phyloP scores from a whole-genome alignment of 2,329 filamentous ascomycete species.

The Verticillium tricorpus region DNA sequence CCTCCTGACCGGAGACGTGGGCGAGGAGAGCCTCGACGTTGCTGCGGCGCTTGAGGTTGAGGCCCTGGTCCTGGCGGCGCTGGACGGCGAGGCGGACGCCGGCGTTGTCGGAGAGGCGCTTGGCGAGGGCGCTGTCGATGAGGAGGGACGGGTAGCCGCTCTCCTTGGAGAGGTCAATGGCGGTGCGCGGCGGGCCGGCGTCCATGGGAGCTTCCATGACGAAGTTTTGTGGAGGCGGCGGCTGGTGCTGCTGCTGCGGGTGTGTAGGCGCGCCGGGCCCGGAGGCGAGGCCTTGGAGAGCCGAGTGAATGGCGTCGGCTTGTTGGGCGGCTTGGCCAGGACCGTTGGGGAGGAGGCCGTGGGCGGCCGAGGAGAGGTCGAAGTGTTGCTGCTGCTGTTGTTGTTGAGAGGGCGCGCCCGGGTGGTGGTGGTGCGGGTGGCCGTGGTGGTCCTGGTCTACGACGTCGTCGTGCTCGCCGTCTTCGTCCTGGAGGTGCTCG shows the following conservation, averaged over 20 bases:
- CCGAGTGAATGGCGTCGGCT: conserved; percentile 18
- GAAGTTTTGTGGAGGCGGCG: conserved; percentile 5
- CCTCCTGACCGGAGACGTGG: conserved; percentile 48
- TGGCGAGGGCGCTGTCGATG: conserved; percentile 51
- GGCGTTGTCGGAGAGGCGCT: conserved; percentile 43
- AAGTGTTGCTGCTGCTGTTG: conserved; percentile 17
- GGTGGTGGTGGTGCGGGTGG: conserved; percentile 14
- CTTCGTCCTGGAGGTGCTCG: conserved; percentile 18
- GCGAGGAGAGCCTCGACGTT: conserved; percentile 57
- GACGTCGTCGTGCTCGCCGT: conserved; percentile 12
- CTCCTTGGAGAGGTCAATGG: conserved; percentile 40
- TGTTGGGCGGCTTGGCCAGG: conserved; percentile 11
- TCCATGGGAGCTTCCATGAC: conserved; percentile 14
- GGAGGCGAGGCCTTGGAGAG: conserved; percentile 18
- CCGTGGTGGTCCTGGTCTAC: conserved; percentile 6
- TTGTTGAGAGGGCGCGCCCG: conserved; percentile 2
- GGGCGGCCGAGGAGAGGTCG: conserved; percentile 21
- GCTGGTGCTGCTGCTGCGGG: conserved; percentile 10
- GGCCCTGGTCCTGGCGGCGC: conserved; percentile 46
- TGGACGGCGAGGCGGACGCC: conserved; percentile 47
- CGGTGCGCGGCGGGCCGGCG: conserved; percentile 24
- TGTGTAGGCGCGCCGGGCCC: conserved; percentile 12
- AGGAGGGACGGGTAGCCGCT: conserved; percentile 42
- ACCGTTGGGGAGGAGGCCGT: conserved; percentile 24
- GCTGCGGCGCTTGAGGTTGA: conserved; percentile 53